These are phyloP conservation scores for Trichoderma sp. DNA, from an alignment of 2,329 filamentous ascomycete species.

Conservation along the genomic window DNA sequence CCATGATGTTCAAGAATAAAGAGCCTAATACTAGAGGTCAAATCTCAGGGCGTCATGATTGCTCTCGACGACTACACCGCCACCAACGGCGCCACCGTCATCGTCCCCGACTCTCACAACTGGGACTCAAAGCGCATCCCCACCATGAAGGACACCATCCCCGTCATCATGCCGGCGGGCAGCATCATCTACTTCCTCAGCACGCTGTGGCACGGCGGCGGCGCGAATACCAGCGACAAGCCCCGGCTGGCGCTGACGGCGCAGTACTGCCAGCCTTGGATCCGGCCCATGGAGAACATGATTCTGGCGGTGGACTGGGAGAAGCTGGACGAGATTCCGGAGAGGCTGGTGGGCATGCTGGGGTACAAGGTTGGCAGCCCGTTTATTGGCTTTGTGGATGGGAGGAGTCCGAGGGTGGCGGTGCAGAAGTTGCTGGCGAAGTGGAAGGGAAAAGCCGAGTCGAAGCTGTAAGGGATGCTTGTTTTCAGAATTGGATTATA, in stretches of 20 bases:
- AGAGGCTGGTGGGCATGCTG: constrained; percentile 31
- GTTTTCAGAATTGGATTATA: background rate
- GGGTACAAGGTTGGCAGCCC: constrained; percentile 32
- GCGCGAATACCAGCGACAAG: constrained; percentile 36
- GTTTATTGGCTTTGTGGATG: constrained; percentile 32
- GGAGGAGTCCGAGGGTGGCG: constrained; percentile 29
- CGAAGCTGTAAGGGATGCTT: background rate
- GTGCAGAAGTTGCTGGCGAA: constrained; percentile 27
- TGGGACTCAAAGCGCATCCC: constrained; percentile 35
- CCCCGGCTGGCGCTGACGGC: constrained; percentile 41
- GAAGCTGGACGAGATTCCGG: constrained; percentile 30
- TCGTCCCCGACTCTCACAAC: constrained; percentile 40
- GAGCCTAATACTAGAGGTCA: background rate
- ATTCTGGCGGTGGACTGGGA: constrained; percentile 38
- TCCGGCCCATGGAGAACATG: constrained; percentile 42
- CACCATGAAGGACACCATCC: constrained; percentile 33
- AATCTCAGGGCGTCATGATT: constrained; percentile 34
- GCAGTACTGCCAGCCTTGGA: constrained; percentile 47
- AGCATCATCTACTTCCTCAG: constrained; percentile 41
- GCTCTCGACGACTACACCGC: constrained; percentile 38
- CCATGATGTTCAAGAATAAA: too few species aligned
- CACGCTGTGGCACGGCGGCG: constrained; percentile 43
- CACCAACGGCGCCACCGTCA: constrained; percentile 39
- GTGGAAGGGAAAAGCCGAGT: constrained; percentile 14
- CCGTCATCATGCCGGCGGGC: constrained; percentile 40